Evolutionary conservation across 441 rosid species (phyloP).

Genomic region (Capsella rubella): DNA sequence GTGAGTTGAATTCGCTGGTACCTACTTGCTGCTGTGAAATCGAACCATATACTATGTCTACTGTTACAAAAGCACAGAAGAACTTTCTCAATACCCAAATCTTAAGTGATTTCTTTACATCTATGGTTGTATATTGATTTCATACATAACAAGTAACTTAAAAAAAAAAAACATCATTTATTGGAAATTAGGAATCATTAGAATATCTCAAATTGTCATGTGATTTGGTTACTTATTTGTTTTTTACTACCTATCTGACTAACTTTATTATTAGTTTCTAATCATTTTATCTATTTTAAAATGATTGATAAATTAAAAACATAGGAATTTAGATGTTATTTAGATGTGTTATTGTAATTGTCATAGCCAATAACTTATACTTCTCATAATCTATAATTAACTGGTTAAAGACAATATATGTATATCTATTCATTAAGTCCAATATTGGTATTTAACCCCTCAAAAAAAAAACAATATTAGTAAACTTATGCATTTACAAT

Average conservation of each 20-base stretch:
- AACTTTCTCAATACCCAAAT: slow-evolving; percentile 1
- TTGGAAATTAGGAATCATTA: background rate
- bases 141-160: background rate
- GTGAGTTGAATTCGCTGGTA: background rate
- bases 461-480: too few species aligned
- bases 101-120: background rate
- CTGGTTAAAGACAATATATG: background rate
- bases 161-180: background rate
- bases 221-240: background rate
- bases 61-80: background rate
- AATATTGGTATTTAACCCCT: background rate
- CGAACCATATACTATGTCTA: background rate
- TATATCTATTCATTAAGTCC: background rate
- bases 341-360: background rate
- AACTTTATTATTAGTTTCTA: too few species aligned
- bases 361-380: background rate
- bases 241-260: background rate
- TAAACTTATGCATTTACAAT: too few species aligned
- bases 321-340: background rate
- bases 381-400: background rate
- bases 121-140: background rate
- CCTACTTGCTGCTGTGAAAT: background rate
- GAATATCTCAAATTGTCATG: background rate
- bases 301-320: background rate
- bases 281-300: too few species aligned